These are phyloP conservation scores for Talaromyces sp. DNA, from an alignment of 2,329 filamentous ascomycete species.

Conservation along the genomic window DNA sequence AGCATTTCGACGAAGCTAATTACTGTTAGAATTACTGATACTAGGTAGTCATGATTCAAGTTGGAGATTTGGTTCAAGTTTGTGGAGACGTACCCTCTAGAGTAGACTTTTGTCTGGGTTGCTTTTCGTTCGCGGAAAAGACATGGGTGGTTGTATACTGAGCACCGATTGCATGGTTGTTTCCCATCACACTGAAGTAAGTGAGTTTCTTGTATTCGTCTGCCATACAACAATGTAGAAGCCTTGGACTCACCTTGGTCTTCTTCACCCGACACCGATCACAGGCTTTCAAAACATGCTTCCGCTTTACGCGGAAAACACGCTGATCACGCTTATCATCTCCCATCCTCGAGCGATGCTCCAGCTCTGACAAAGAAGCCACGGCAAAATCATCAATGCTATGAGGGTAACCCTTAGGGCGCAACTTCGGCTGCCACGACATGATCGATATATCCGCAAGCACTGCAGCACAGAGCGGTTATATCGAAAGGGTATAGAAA, in stretches of 20 bases:
- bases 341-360: constrained; percentile 28
- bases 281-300: constrained; percentile 49
- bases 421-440: constrained; percentile 42
- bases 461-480: too few species aligned
- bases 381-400: constrained; percentile 37
- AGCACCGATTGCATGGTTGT: constrained; percentile 49
- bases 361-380: constrained; percentile 35
- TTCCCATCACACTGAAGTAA: constrained; percentile 47
- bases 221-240: too few species aligned
- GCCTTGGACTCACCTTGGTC: constrained; percentile 42
- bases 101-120: constrained; percentile 49
- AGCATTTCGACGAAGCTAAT: constrained; percentile 49
- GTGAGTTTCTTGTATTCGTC: not conserved
- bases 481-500: not conserved
- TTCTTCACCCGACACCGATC: constrained; percentile 52
- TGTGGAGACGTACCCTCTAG: constrained; percentile 42
- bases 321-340: constrained; percentile 43
- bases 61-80: too few species aligned
- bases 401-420: constrained; percentile 43
- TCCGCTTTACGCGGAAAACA: constrained; percentile 47
- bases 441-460: constrained; percentile 34
- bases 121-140: constrained; percentile 49
- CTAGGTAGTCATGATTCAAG: too few species aligned
- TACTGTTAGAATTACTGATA: too few species aligned
- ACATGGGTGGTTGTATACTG: constrained; percentile 47